Conservation (phyloP, 345 rosid genomes). For the Isatis tinctoria region DNA sequence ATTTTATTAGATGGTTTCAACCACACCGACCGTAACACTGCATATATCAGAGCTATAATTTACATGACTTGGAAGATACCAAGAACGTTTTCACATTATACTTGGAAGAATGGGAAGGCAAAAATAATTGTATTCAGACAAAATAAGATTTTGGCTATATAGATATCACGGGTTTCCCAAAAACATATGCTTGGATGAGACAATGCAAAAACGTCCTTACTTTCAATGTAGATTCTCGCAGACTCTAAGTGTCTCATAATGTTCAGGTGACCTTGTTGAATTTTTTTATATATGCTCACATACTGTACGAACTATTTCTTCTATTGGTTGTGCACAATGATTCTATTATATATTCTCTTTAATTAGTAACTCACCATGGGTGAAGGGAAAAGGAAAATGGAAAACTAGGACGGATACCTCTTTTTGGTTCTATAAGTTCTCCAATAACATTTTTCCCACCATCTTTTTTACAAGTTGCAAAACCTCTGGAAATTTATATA, state of each 20-base stretch:
- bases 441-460: not conserved
- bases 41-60: not conserved
- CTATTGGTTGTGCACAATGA: not conserved
- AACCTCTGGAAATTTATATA: too few species aligned
- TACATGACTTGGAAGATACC: constrained; percentile 3
- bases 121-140: constrained; percentile 15
- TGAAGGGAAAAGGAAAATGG: not conserved
- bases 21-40: not conserved
- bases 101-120: not conserved
- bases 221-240: not conserved
- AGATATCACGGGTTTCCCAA: constrained; percentile 18
- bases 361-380: not conserved
- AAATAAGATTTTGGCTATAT: constrained; percentile 15
- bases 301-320: not conserved
- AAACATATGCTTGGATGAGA: constrained; percentile 1
- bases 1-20: not conserved
- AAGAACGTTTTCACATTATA: not conserved
- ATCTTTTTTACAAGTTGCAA: not conserved
- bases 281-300: not conserved
- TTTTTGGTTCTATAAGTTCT: not conserved
- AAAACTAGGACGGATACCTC: not conserved
- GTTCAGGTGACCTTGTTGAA: too few species aligned
- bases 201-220: not conserved
- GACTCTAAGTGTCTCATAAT: not conserved
- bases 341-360: not conserved